Base-by-base conservation (phyloP, 495 filamentous ascomycete genomes). In the Penicillium samsonianum region DNA sequence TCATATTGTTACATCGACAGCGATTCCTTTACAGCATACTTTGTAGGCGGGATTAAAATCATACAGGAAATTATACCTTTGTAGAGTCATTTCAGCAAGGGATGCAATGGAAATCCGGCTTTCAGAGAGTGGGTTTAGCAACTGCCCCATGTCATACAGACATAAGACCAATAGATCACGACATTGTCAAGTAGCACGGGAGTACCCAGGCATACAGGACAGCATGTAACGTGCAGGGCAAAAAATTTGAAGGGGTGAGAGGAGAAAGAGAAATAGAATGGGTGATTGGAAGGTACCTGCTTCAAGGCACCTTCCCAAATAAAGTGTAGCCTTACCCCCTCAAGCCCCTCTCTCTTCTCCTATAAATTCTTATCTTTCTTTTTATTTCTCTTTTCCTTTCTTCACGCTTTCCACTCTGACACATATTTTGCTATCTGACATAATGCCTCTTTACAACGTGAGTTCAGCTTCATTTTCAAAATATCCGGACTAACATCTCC, bases 381-480 rank as follows among this genome's bases (percentile, higher is more conserved):
- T 38, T n/a, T 5, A n/a, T 51, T 30, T 12, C 17, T 23, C 17
- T 9, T 38, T 19, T 20, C 9, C 1, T 19, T n/a, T 19, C 37
- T 17, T 37, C 23, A 31, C 1, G 19, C 20, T 19, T 30, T 17
- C 33, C 23, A 31, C 38, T 35, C n/a, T 25, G 45, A n/a, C 45
- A 25, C 12, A 38, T 31, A 43, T 19, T 40, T 20, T 16, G 17
- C 50, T 11, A 30, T 17, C 11, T 26, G 16, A 35, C 68, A 85
- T 64, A 57, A 89, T 90, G 87, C 82, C 87, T 81, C 79, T 84
- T 61, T 87, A 82, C 79, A 91, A 89, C 66, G 87, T 89, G 78
- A 48, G 81, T 77, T 6, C 3, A n/a, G n/a, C 12, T 50, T 20
- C 41, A 16, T 20, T 31, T n/a, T 8, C 37, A 22, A 5, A 20